Base-by-base conservation (phyloP, 1,284 basidiomycete species). In the Leccinum pachyderme region DNA sequence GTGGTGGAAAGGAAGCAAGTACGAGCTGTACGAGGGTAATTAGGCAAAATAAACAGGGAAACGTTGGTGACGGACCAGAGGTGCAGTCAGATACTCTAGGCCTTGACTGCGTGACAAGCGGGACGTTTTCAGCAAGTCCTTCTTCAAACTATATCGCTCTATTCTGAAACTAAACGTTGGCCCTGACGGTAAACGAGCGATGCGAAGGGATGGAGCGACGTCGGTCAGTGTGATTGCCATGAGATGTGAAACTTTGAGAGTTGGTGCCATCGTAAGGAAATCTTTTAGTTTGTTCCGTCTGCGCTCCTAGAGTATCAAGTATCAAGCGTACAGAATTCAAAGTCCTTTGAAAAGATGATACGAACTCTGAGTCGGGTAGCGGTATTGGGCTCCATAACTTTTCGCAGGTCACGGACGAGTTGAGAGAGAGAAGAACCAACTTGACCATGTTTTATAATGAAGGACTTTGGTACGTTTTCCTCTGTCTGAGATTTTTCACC, bases 301-400 rank as follows among this genome's bases (percentile, higher is more conserved):
- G 39, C 95, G 81, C 81, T 99, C 96, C 91, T 96, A 70, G 57
- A 41, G 29, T 7, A 28, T 4, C 3, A 11, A 29, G 5, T 5
- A 46, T 55, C 46, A 55, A 39, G 15, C 27, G 44, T 41, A n/a
- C 18, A 22, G 12, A 35, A 39, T 27, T 27, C 48, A 29, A 32
- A 46, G 35, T n/a, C 22, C 1, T n/a, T 1, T 33, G 7, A 41
- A 47, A 60, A 52, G 50, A 50, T 8, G 29, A 46, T 28, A 77
- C 84, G 60, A 63, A 95, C 93, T 75, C 78, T 86, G 18, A 99
- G 81, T 49, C 95, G 81, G 57, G 87, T 89, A 6, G 96, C 97
- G 22, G 97, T 99, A 72, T 98, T 95, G 57, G 97, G 97, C 73
- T 99, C 97, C 92, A 99, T 94, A 59, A 97, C 89, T 72, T 92